Evolutionary conservation across 2,329 filamentous ascomycete genomes (phyloP).

Genomic region (Zymoseptoria ardabiliae): DNA sequence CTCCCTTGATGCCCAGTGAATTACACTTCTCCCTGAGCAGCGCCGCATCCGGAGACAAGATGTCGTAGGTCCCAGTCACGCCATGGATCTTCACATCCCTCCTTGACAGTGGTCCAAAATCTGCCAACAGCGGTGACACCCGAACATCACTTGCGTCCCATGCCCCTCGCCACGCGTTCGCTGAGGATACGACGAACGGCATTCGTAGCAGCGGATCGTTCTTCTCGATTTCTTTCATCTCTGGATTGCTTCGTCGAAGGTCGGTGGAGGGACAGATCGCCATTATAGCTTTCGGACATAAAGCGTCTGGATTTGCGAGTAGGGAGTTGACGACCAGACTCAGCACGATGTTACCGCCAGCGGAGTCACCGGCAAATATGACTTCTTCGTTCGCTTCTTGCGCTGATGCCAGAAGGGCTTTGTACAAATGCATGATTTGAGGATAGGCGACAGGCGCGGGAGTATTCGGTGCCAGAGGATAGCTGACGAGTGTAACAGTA

Average conservation of each 20-base stretch:
- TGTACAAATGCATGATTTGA: slow-evolving; percentile 41
- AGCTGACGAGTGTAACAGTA: slow-evolving; percentile 43
- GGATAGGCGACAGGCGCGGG: slow-evolving; percentile 45
- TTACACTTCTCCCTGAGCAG: slow-evolving; percentile 42
- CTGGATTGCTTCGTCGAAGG: slow-evolving; percentile 40
- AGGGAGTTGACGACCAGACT: slow-evolving; percentile 35
- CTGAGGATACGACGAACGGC: slow-evolving; percentile 36
- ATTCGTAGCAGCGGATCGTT: slow-evolving; percentile 43
- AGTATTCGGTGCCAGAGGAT: slow-evolving; percentile 48
- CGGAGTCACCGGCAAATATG: slow-evolving; percentile 48
- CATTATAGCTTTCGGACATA: slow-evolving; percentile 34
- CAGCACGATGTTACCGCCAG: slow-evolving; percentile 49
- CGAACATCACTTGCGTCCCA: slow-evolving; percentile 39
- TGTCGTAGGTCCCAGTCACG: slow-evolving; percentile 46
- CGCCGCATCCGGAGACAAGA: slow-evolving; percentile 47
- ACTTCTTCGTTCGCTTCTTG: slow-evolving; percentile 36
- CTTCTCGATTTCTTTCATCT: slow-evolving; percentile 35
- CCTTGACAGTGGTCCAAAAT: slow-evolving; percentile 34
- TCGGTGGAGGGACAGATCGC: slow-evolving; percentile 46
- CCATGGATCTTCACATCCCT: slow-evolving; percentile 45
- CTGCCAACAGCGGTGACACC: slow-evolving; percentile 44
- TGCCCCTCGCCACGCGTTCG: slow-evolving; percentile 36
- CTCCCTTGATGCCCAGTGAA: slow-evolving; percentile 39
- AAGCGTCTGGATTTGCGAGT: slow-evolving; percentile 22
- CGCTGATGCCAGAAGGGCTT: slow-evolving; percentile 34